Conservation (phyloP, 768 basidiomycete species). For the Jaapia argillacea region DNA sequence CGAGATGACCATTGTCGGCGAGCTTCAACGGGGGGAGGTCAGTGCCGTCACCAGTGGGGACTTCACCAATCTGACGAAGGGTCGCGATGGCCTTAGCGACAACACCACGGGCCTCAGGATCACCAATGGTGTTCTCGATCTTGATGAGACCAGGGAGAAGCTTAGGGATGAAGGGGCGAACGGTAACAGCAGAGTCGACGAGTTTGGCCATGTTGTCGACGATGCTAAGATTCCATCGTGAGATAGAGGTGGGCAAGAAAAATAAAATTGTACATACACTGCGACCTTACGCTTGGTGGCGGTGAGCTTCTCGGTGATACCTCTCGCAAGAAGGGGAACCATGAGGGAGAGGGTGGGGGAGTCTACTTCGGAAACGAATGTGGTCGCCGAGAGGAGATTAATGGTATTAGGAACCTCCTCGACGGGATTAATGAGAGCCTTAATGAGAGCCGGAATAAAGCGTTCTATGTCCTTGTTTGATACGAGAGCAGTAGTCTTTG, state of each 20-base stretch:
- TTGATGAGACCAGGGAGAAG: slow-evolving; percentile 94
- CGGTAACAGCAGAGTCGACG: slow-evolving; percentile 89
- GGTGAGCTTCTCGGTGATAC: slow-evolving; percentile 89
- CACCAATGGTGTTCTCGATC: slow-evolving; percentile 89
- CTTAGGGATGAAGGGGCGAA: slow-evolving; percentile 94
- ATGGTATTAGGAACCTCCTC: slow-evolving; percentile 98
- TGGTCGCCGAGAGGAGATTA: slow-evolving; percentile 91
- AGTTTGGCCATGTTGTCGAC: slow-evolving; percentile 98
- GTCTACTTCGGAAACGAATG: slow-evolving; percentile 99
- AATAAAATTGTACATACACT: slow-evolving; percentile 44
- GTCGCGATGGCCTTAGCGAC: slow-evolving; percentile 89
- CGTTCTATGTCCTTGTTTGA: slow-evolving; percentile 98
- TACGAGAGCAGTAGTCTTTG: slow-evolving; percentile 87
- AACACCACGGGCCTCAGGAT: slow-evolving; percentile 95
- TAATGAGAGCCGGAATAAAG: slow-evolving; percentile 96
- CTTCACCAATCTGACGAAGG: slow-evolving; percentile 90
- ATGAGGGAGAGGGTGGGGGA: slow-evolving; percentile 94
- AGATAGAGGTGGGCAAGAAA: slow-evolving; percentile 10
- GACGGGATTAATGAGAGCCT: slow-evolving; percentile 96
- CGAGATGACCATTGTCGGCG: slow-evolving; percentile 59
- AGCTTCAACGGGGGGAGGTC: slow-evolving; percentile 81
- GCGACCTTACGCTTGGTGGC: slow-evolving; percentile 97
- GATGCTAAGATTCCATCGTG: slow-evolving; percentile 45
- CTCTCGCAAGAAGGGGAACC: slow-evolving; percentile 92
- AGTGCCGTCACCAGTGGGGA: slow-evolving; percentile 84